Evolutionary conservation across 768 basidiomycete genomes (phyloP).

Genomic region (Tulasnella sp.): DNA sequence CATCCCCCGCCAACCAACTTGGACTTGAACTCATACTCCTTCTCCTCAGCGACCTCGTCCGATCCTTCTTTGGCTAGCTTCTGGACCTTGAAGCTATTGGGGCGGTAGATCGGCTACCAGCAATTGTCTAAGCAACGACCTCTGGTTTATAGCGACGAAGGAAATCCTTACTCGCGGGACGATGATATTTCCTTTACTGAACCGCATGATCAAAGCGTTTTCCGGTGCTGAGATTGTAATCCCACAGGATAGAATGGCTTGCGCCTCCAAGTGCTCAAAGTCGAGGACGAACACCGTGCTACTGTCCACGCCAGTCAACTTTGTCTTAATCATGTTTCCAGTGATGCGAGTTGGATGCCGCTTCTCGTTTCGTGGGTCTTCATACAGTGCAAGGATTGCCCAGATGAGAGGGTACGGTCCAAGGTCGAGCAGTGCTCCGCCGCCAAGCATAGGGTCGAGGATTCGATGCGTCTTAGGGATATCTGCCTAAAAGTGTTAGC

Average conservation of each 20-base stretch:
- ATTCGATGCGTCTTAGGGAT: slow-evolving; percentile 68
- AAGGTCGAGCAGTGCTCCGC: slow-evolving; percentile 82
- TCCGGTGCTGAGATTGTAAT: slow-evolving; percentile 49
- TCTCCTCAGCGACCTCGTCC: slow-evolving; percentile 48
- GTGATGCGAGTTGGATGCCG: slow-evolving; percentile 54
- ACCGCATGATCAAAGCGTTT: slow-evolving; percentile 64
- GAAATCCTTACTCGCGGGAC: slow-evolving; percentile 36
- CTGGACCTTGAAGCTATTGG: slow-evolving; percentile 61
- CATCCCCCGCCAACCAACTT: slow-evolving; percentile 42
- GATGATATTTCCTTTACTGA: slow-evolving; percentile 64
- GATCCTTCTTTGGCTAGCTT: slow-evolving; percentile 51
- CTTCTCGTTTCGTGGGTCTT: slow-evolving; percentile 67
- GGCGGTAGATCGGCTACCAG: slow-evolving; percentile 56
- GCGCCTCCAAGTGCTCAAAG: slow-evolving; percentile 61
- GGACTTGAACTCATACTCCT: slow-evolving; percentile 42
- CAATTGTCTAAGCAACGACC: background rate
- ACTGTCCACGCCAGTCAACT: slow-evolving; percentile 71
- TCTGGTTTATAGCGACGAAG: background rate
- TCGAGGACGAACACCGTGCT: slow-evolving; percentile 70
- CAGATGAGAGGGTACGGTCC: slow-evolving; percentile 81
- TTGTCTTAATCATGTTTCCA: slow-evolving; percentile 73
- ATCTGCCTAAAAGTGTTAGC: slow-evolving; percentile 41
- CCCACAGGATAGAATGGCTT: slow-evolving; percentile 64
- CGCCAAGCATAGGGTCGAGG: slow-evolving; percentile 71
- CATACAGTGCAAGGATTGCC: slow-evolving; percentile 75